phyloP scores from a whole-genome alignment of 352 stramenopile species.

The Nothophytophthora sp. region DNA sequence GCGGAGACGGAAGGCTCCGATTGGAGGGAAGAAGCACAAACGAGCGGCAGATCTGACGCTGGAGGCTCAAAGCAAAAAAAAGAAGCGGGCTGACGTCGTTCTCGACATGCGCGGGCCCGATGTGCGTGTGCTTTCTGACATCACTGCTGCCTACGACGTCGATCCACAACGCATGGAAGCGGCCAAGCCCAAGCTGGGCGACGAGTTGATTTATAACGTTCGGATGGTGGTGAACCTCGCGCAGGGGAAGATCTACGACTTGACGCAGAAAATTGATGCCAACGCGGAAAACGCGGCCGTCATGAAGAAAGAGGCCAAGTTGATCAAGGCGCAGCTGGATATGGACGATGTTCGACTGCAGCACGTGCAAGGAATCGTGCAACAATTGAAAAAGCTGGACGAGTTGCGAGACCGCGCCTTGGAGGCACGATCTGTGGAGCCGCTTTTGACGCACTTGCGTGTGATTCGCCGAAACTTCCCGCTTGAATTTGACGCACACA shows the following conservation, averaged over 20 bases:
- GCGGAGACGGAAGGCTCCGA: constrained; percentile 69
- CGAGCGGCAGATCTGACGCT: constrained; percentile 69
- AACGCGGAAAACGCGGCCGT: constrained; percentile 47
- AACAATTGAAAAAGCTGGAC: constrained; percentile 45
- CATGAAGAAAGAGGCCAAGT: constrained; percentile 68
- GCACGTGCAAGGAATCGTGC: constrained; percentile 49
- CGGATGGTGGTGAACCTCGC: constrained; percentile 86
- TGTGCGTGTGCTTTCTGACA: constrained; percentile 67
- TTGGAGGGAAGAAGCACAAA: constrained; percentile 46
- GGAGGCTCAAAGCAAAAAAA: constrained; percentile 42
- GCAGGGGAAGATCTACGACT: constrained; percentile 74
- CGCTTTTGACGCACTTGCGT: constrained; percentile 42
- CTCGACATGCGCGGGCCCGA: constrained; percentile 90
- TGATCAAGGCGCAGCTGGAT: constrained; percentile 61
- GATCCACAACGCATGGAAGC: constrained; percentile 40
- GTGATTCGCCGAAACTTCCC: constrained; percentile 48
- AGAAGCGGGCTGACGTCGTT: constrained; percentile 66
- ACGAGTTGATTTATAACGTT: constrained; percentile 93
- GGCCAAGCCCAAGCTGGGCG: constrained; percentile 74
- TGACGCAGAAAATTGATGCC: constrained; percentile 68
- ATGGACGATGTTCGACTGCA: constrained; percentile 56
- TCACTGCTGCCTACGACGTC: constrained; percentile 70
- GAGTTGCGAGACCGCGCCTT: constrained; percentile 30
- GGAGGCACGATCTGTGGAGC: constrained; percentile 37
- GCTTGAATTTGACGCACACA: constrained; percentile 76